Percentiles rank a stretch among this genome's conserved stretches.
These are phyloP conservation scores for Paramecium bursaria DNA, from an alignment of 73 alveolate genomes.

Conservation along the genomic window DNA sequence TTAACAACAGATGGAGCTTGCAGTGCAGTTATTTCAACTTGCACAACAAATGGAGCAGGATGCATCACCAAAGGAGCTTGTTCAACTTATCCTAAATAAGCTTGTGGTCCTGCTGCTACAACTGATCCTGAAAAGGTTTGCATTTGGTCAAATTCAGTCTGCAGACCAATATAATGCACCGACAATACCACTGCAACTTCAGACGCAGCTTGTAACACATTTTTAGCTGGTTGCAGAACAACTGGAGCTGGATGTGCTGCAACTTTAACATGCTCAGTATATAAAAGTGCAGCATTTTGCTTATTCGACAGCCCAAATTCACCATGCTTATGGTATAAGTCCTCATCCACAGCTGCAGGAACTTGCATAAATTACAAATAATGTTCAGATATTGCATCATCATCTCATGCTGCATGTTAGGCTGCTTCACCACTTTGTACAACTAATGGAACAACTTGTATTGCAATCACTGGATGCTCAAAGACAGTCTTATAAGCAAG, in stretches of 20 bases:
- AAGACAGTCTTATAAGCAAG: not conserved
- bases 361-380: not conserved
- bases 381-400: not conserved
- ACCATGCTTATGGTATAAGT: conserved; percentile 18
- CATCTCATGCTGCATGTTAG: conserved; percentile 3
- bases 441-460: not conserved
- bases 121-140: not conserved
- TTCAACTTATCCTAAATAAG: not conserved
- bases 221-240: not conserved
- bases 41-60: conserved; percentile 48
- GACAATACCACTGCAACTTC: not conserved
- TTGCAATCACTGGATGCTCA: not conserved
- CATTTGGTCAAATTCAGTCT: not conserved
- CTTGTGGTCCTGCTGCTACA: not conserved
- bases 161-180: not conserved
- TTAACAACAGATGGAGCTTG: conserved; percentile 1
- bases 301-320: not conserved
- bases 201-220: conserved; percentile 1
- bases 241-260: not conserved
- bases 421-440: not conserved
- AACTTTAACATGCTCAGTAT: not conserved
- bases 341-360: no score
- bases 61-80: conserved; percentile 1
- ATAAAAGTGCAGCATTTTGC: no score
- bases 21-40: not conserved